Percentiles rank a stretch among this genome's conserved stretches.
phyloP scores from a whole-genome alignment of 1,139 yeast species.

The Yamadazyma buinensis region DNA sequence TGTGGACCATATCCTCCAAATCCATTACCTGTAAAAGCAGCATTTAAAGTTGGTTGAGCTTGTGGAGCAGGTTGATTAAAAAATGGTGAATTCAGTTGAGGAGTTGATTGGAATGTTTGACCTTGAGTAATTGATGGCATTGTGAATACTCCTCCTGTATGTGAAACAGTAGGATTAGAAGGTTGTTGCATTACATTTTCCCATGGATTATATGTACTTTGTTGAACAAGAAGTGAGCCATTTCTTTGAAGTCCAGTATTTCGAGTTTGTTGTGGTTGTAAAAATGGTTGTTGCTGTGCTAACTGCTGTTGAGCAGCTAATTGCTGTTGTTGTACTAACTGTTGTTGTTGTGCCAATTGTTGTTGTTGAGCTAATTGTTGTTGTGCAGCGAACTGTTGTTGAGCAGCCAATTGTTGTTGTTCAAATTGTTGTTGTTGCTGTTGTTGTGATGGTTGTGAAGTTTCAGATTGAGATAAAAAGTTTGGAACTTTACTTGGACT shows the following conservation, averaged over 20 bases:
- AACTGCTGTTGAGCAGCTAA: constrained; percentile 12
- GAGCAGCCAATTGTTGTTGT: constrained; percentile 8
- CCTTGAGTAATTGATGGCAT: constrained; percentile 14
- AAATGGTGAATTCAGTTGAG: constrained; percentile 13
- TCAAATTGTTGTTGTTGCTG: constrained; percentile 12
- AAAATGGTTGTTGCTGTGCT: constrained; percentile 1
- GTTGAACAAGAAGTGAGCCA: constrained; percentile 36
- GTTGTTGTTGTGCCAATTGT: constrained; percentile 2
- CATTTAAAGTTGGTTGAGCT: constrained; percentile 14
- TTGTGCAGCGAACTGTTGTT: constrained; percentile 12
- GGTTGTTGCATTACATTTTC: constrained; percentile 15
- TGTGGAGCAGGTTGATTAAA: constrained; percentile 8
- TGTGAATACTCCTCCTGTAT: constrained; percentile 11
- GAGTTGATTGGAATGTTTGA: constrained; percentile 10
- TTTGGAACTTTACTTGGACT: constrained; percentile 3
- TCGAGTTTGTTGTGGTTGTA: constrained; percentile 6
- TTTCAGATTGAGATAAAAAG: constrained; percentile 1
- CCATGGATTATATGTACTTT: constrained; percentile 47
- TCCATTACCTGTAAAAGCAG: constrained; percentile 53
- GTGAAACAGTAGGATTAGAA: constrained; percentile 3
- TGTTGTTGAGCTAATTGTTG: constrained; percentile 1
- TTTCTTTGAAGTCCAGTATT: constrained; percentile 19
- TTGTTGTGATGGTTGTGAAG: constrained; percentile 4
- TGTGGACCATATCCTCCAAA: constrained; percentile 51
- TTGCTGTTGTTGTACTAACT: not conserved